phyloP scores from a whole-genome alignment of 345 rosid genomes.

The Melaleuca alternifolia region DNA sequence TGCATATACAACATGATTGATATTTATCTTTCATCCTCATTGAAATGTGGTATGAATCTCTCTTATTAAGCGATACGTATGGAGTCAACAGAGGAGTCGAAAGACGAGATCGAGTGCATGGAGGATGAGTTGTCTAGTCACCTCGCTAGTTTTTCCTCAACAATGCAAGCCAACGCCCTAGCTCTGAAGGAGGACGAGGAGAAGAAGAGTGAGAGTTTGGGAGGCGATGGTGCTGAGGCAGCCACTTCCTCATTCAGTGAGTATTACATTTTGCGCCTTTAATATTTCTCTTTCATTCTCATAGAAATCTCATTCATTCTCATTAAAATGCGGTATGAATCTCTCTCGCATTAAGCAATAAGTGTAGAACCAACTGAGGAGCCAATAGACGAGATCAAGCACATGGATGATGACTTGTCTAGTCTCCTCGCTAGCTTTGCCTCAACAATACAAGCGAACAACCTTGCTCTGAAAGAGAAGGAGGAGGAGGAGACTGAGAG shows the following conservation, averaged over 20 bases:
- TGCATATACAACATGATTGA: no score
- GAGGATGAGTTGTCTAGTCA: no score
- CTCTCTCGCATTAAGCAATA: not conserved
- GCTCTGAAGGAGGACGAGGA: not conserved
- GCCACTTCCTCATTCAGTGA: not conserved
- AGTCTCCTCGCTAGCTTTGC: not conserved
- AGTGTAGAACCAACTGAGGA: not conserved
- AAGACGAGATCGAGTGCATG: no score
- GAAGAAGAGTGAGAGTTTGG: not conserved
- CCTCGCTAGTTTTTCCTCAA: no score
- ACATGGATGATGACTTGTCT: not conserved
- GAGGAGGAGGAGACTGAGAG: not conserved
- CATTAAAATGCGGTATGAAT: not conserved
- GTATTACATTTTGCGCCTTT: not conserved
- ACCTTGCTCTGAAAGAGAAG: slow-evolving; percentile 3
- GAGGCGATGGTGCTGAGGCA: not conserved
- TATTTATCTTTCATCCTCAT: no score
- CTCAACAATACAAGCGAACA: slow-evolving; percentile 11
- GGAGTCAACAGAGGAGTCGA: no score
- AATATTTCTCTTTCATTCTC: not conserved
- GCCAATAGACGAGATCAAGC: not conserved
- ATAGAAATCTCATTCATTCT: not conserved
- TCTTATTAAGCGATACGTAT: no score
- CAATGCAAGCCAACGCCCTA: slow-evolving; percentile 19
- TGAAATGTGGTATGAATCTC: no score